Evolutionary conservation across 2,329 filamentous ascomycete genomes (phyloP).

Genomic region (Cordyceps tenuipes): DNA sequence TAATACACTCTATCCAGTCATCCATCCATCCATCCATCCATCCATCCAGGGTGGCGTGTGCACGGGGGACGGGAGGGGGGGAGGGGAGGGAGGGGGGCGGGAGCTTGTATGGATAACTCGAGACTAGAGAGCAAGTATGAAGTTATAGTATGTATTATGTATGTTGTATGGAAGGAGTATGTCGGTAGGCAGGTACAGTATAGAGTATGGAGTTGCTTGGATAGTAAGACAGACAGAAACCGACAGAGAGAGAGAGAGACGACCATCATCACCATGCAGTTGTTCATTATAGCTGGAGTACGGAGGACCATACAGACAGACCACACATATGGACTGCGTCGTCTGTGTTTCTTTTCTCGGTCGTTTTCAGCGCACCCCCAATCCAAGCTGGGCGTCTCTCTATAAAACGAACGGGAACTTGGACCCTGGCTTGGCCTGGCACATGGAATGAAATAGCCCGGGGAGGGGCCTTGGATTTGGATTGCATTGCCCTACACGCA

Average conservation of each 20-base stretch:
- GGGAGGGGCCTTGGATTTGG: background rate
- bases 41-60: constrained; percentile 1
- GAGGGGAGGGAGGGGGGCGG: background rate
- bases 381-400: constrained; percentile 2
- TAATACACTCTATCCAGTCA: background rate
- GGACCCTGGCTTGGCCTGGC: constrained; percentile 3
- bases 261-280: no score
- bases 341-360: background rate
- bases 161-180: no score
- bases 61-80: background rate
- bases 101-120: background rate
- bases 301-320: no score
- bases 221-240: no score
- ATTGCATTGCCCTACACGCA: background rate
- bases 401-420: background rate
- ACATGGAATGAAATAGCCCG: background rate
- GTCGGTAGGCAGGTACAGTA: no score
- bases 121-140: background rate
- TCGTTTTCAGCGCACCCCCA: constrained; percentile 2
- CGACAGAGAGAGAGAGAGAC: no score
- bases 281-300: no score
- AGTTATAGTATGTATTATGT: no score
- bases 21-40: no score
- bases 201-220: no score
- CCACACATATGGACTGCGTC: no score